These are phyloP conservation scores for Pyrenochaeta sp. DNA, from an alignment of 2,329 filamentous ascomycete genomes.

Conservation along the genomic window DNA sequence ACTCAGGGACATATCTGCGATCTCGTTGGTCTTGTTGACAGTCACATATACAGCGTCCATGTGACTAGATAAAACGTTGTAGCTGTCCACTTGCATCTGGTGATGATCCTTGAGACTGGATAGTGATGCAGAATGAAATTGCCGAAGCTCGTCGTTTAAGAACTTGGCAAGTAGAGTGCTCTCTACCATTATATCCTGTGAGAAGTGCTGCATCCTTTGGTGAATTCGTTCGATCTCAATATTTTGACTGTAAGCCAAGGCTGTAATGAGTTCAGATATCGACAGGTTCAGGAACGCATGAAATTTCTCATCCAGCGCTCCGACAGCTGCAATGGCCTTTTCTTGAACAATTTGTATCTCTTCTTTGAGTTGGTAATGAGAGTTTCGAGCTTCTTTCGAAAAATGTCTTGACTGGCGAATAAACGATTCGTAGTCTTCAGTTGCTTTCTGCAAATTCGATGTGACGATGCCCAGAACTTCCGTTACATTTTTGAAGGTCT, in stretches of 20 bases:
- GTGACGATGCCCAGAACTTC: slow-evolving; percentile 35
- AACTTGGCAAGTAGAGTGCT: slow-evolving; percentile 22
- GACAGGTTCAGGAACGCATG: slow-evolving; percentile 28
- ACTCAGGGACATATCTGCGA: slow-evolving; percentile 18
- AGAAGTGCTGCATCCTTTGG: slow-evolving; percentile 30
- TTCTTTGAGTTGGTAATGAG: slow-evolving; percentile 26
- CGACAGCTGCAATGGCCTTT: slow-evolving; percentile 26
- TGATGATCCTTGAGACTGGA: slow-evolving; percentile 22
- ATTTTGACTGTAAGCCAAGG: slow-evolving; percentile 25
- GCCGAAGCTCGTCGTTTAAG: slow-evolving; percentile 23
- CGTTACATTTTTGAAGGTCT: slow-evolving; percentile 44
- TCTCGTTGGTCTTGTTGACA: slow-evolving; percentile 19
- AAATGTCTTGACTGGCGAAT: slow-evolving; percentile 35
- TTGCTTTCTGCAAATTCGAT: slow-evolving; percentile 28
- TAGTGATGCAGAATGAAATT: slow-evolving; percentile 23
- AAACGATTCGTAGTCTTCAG: slow-evolving; percentile 33
- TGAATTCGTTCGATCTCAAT: slow-evolving; percentile 22
- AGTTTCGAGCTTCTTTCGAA: slow-evolving; percentile 25
- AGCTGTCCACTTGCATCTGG: slow-evolving; percentile 27
- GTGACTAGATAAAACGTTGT: slow-evolving; percentile 17
- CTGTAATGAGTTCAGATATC: slow-evolving; percentile 25
- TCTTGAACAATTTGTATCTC: slow-evolving; percentile 28
- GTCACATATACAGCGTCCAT: slow-evolving; percentile 19
- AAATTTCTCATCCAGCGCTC: slow-evolving; percentile 27
- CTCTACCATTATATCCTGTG: slow-evolving; percentile 25